Percentiles rank a stretch among this genome's conserved stretches.
These are phyloP conservation scores for Aspergillus mulundensis DNA, from an alignment of 495 filamentous ascomycete species.

Conservation along the genomic window DNA sequence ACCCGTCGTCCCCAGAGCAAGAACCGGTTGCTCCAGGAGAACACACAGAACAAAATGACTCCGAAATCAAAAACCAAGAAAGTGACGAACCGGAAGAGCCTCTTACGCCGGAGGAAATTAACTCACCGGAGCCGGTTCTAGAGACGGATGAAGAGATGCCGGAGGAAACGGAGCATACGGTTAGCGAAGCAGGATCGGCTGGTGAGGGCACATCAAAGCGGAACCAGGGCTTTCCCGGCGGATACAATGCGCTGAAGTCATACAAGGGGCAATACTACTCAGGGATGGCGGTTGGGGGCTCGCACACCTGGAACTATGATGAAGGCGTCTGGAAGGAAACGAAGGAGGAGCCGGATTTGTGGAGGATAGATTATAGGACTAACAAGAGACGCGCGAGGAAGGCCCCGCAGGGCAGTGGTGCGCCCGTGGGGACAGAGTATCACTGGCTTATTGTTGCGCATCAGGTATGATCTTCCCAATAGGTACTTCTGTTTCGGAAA, in stretches of 20 bases:
- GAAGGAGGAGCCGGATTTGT: slow-evolving; percentile 33
- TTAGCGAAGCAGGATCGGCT: not conserved
- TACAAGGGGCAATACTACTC: slow-evolving; percentile 30
- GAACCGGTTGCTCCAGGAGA: too few species aligned
- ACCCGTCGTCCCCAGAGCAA: not conserved
- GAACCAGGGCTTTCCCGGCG: slow-evolving; percentile 1
- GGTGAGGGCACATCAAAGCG: not conserved
- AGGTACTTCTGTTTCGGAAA: not conserved
- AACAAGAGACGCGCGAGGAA: slow-evolving; percentile 28
- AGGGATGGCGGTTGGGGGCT: slow-evolving; percentile 32
- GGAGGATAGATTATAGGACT: slow-evolving; percentile 30
- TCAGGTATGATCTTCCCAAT: slow-evolving; percentile 20
- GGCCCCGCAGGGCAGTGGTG: slow-evolving; percentile 29
- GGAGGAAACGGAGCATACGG: not conserved
- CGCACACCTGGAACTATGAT: slow-evolving; percentile 34
- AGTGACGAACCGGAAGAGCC: not conserved
- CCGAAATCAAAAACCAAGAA: not conserved
- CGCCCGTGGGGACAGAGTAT: slow-evolving; percentile 34
- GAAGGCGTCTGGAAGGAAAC: slow-evolving; percentile 31
- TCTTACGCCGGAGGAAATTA: not conserved
- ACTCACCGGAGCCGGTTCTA: not conserved
- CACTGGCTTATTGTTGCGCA: slow-evolving; percentile 37
- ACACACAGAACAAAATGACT: not conserved
- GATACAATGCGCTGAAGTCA: slow-evolving; percentile 30
- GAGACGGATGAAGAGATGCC: slow-evolving; percentile 16